Conservation (phyloP, 805 yeast genomes). For the Candida tammaniensis region DNA sequence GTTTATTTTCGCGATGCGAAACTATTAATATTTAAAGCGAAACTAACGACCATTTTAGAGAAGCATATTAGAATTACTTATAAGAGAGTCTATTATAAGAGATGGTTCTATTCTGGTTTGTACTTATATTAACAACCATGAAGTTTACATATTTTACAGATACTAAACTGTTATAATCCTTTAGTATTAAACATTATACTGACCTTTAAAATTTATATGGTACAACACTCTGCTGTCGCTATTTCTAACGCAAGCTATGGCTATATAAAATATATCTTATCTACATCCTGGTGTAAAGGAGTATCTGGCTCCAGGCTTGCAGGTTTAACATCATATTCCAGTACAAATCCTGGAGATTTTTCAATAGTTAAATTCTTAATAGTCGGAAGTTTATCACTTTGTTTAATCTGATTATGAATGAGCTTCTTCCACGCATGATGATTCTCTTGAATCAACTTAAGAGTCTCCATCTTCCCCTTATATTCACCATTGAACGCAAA, state of each 20-base stretch:
- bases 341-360: constrained; percentile 24
- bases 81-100: too few relatives aligned
- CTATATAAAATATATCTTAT: constrained; percentile 4
- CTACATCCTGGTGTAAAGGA: constrained; percentile 8
- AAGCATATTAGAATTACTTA: too few relatives aligned
- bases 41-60: too few relatives aligned
- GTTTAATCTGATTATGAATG: constrained; percentile 53
- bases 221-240: neutral
- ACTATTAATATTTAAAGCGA: too few relatives aligned
- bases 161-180: too few relatives aligned
- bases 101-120: too few relatives aligned
- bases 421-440: constrained; percentile 79
- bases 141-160: too few relatives aligned
- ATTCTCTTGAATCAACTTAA: constrained; percentile 80
- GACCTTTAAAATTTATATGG: neutral
- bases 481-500: constrained; percentile 96
- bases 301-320: constrained; percentile 1
- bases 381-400: constrained; percentile 26
- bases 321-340: constrained; percentile 10
- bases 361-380: constrained; percentile 38
- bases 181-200: too few relatives aligned
- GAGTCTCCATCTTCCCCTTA: constrained; percentile 82
- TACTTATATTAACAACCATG: too few relatives aligned
- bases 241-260: neutral
- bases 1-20: neutral